Conservation (phyloP, 192 early-diverging fungal species). For the Oehlia diaphana region DNA sequence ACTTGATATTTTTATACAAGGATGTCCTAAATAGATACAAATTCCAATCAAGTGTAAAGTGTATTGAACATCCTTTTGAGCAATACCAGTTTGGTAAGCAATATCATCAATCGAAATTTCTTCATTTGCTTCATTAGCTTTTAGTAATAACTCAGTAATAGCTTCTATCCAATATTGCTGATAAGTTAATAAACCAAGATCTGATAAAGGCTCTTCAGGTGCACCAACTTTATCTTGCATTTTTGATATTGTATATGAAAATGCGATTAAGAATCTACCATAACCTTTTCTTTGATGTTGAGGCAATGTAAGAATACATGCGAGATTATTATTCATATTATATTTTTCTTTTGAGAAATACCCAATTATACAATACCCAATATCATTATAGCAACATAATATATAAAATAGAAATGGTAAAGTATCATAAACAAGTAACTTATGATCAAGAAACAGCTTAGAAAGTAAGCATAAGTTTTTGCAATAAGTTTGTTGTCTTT, state of each 20-base stretch:
- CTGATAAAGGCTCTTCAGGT: slow-evolving; percentile 97
- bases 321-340: slow-evolving; percentile 91
- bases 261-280: slow-evolving; percentile 89
- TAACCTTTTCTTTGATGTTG: slow-evolving; percentile 95
- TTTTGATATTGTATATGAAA: slow-evolving; percentile 93
- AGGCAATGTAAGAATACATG: slow-evolving; percentile 96
- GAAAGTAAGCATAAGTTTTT: slow-evolving; percentile 93
- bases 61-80: background rate
- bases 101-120: slow-evolving; percentile 91
- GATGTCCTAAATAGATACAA: background rate
- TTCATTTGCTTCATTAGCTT: slow-evolving; percentile 33
- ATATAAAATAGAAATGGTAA: slow-evolving; percentile 98
- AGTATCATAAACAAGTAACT: slow-evolving; percentile 96
- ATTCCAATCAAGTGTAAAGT: slow-evolving; percentile 1
- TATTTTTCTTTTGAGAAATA: slow-evolving; percentile 99
- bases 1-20: background rate
- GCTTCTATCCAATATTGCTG: slow-evolving; percentile 93
- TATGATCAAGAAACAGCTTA: slow-evolving; percentile 98
- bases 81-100: slow-evolving; percentile 60
- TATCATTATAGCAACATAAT: slow-evolving; percentile 81
- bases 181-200: slow-evolving; percentile 91
- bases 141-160: slow-evolving; percentile 68
- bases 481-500: slow-evolving; percentile 89
- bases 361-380: slow-evolving; percentile 87
- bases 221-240: slow-evolving; percentile 92